Percentiles rank a stretch among this genome's conserved stretches.
These are phyloP conservation scores for Epichloe coenophiala DNA, from an alignment of 2,329 filamentous ascomycete species.

Conservation along the genomic window DNA sequence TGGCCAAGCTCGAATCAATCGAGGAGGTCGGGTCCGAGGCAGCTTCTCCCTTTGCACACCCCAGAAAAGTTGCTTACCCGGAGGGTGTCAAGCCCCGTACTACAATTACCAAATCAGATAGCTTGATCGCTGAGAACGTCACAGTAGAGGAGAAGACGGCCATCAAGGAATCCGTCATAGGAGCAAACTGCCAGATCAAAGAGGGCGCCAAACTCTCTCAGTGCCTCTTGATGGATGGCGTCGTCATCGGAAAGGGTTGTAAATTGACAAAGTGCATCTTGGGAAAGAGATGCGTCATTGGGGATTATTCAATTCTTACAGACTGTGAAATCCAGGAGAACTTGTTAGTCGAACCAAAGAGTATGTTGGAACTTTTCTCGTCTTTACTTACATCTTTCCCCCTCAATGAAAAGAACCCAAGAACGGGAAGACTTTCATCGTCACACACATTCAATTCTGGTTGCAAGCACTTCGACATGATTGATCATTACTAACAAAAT, in stretches of 20 bases:
- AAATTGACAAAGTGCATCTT: conserved; percentile 81
- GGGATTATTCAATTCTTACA: conserved; percentile 66
- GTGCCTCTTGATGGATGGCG: conserved; percentile 87
- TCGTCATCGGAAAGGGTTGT: conserved; percentile 69
- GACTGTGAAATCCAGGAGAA: conserved; percentile 92
- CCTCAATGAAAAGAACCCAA: neutral
- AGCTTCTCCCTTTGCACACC: conserved; percentile 63
- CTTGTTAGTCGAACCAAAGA: conserved; percentile 66
- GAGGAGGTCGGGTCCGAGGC: conserved; percentile 46
- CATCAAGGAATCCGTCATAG: conserved; percentile 87
- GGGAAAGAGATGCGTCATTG: conserved; percentile 67
- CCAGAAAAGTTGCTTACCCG: conserved; percentile 69
- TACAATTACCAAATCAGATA: conserved; percentile 71
- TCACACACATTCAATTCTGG: too few species aligned
- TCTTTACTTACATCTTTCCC: neutral
- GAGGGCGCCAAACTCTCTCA: conserved; percentile 76
- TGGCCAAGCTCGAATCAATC: conserved; percentile 69
- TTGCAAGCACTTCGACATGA: neutral
- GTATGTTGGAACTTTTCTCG: conserved; percentile 29
- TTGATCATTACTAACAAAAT: neutral
- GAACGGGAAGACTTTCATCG: neutral
- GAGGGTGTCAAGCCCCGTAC: conserved; percentile 68
- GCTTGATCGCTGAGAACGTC: conserved; percentile 76
- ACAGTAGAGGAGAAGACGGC: conserved; percentile 77
- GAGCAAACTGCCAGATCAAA: conserved; percentile 74